Evolutionary conservation across 345 rosid species (phyloP).

Genomic region (Acer negundo): DNA sequence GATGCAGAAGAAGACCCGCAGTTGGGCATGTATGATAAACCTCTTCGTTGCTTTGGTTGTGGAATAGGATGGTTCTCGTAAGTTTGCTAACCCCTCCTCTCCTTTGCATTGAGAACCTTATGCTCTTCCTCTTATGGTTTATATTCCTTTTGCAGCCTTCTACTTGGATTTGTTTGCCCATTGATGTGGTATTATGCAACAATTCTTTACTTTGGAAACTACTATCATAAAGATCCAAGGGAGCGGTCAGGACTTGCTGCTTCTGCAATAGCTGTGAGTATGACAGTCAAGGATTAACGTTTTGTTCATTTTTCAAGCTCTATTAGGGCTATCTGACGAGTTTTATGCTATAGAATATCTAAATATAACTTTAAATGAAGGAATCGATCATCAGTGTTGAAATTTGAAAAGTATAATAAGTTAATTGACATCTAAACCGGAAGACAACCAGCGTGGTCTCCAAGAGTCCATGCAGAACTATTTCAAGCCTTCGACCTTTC

Average conservation of each 20-base stretch:
- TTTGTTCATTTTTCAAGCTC: background rate
- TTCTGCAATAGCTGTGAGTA: slow-evolving; percentile 87
- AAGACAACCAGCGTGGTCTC: background rate
- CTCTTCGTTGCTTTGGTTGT: slow-evolving; percentile 93
- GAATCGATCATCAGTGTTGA: background rate
- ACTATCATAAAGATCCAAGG: slow-evolving; percentile 90
- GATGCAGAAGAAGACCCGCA: slow-evolving; percentile 50
- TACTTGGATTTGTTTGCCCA: slow-evolving; percentile 83
- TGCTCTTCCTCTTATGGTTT: slow-evolving; percentile 17
- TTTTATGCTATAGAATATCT: background rate
- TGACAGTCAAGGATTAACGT: background rate
- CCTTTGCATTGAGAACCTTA: background rate
- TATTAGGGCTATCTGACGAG: background rate
- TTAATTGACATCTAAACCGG: background rate
- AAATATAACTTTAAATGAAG: background rate
- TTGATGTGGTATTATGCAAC: slow-evolving; percentile 78
- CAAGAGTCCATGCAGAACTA: too few species aligned
- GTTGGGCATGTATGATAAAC: slow-evolving; percentile 72
- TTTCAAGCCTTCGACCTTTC: too few species aligned
- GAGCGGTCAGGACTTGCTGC: slow-evolving; percentile 97
- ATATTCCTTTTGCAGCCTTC: slow-evolving; percentile 47
- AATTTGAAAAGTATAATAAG: background rate
- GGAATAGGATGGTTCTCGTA: slow-evolving; percentile 98
- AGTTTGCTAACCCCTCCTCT: slow-evolving; percentile 29
- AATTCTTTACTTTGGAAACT: slow-evolving; percentile 72